Percentiles rank a stretch among this genome's conserved stretches.
Conservation (phyloP, 257 asterid genomes). For the Scutellaria minor region DNA sequence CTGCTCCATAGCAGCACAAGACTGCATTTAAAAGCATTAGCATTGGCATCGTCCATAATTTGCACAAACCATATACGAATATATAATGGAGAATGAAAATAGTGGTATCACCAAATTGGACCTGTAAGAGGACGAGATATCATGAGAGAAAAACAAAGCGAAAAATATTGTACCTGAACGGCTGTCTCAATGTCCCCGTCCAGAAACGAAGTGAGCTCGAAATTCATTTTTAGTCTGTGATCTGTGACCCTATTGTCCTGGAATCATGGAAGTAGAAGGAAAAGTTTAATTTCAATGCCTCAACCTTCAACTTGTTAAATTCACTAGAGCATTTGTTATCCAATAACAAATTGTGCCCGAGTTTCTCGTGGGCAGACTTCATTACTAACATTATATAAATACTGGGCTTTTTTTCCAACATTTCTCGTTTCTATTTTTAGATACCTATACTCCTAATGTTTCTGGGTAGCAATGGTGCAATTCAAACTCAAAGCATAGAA, state of each 20-base stretch:
- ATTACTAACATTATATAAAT: neutral
- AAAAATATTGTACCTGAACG: constrained; percentile 72
- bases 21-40: constrained; percentile 54
- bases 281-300: neutral
- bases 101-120: constrained; percentile 6
- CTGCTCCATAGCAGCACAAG: constrained; percentile 87
- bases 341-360: neutral
- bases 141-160: neutral
- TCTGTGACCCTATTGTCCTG: constrained; percentile 98
- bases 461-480: constrained; percentile 23
- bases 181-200: constrained; percentile 93
- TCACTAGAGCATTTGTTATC: constrained; percentile 4
- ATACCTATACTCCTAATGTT: constrained; percentile 12
- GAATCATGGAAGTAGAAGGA: constrained; percentile 25
- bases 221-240: constrained; percentile 94
- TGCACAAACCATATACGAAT: neutral
- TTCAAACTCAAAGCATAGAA: constrained; percentile 24
- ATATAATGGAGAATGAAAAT: neutral
- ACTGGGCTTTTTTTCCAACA: neutral
- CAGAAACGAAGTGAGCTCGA: constrained; percentile 81
- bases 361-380: neutral
- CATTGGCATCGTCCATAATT: neutral
- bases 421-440: constrained; percentile 5
- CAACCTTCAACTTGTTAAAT: constrained; percentile 12
- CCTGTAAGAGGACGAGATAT: neutral